Conservation (phyloP, 305 asterid genomes). For the Fraxinus sp. region DNA sequence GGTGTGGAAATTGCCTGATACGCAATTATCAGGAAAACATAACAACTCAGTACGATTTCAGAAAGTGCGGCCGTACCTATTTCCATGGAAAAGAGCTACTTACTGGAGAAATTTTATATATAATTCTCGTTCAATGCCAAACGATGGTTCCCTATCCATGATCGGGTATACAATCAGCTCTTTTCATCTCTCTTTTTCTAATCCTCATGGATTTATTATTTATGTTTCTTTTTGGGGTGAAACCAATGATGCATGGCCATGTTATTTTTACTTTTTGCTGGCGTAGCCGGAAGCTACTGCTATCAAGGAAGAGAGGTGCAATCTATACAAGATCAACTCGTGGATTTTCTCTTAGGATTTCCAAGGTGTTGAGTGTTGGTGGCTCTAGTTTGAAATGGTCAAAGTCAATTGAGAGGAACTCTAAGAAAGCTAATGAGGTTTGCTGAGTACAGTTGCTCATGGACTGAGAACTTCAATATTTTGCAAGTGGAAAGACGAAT, state of each 20-base stretch:
- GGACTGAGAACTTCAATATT: slow-evolving; percentile 12
- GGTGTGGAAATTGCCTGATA: slow-evolving; percentile 76
- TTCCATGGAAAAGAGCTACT: slow-evolving; percentile 73
- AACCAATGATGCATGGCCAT: slow-evolving; percentile 21
- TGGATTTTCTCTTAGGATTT: slow-evolving; percentile 83
- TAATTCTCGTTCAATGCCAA: slow-evolving; percentile 40
- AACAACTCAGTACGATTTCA: slow-evolving; percentile 42
- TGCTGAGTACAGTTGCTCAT: slow-evolving; percentile 31
- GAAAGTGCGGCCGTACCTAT: slow-evolving; percentile 50
- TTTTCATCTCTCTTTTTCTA: slow-evolving; percentile 15
- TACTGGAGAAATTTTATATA: slow-evolving; percentile 50
- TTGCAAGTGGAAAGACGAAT: slow-evolving; percentile 2
- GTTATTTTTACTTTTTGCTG: slow-evolving; percentile 21
- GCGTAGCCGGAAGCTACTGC: slow-evolving; percentile 63
- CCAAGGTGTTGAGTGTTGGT: slow-evolving; percentile 75
- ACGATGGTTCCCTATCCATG: slow-evolving; percentile 35
- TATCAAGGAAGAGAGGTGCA: slow-evolving; percentile 80
- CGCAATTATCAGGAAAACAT: slow-evolving; percentile 46
- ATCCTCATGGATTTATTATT: slow-evolving; percentile 11
- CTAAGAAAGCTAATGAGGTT: slow-evolving; percentile 81
- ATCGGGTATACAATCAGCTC: slow-evolving; percentile 49
- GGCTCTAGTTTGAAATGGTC: slow-evolving; percentile 94
- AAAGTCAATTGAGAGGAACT: slow-evolving; percentile 80
- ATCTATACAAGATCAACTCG: slow-evolving; percentile 72
- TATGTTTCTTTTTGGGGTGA: slow-evolving; percentile 13